These are phyloP conservation scores for Diaporthe australafricana DNA, from an alignment of 2,329 filamentous ascomycete species.

Conservation along the genomic window DNA sequence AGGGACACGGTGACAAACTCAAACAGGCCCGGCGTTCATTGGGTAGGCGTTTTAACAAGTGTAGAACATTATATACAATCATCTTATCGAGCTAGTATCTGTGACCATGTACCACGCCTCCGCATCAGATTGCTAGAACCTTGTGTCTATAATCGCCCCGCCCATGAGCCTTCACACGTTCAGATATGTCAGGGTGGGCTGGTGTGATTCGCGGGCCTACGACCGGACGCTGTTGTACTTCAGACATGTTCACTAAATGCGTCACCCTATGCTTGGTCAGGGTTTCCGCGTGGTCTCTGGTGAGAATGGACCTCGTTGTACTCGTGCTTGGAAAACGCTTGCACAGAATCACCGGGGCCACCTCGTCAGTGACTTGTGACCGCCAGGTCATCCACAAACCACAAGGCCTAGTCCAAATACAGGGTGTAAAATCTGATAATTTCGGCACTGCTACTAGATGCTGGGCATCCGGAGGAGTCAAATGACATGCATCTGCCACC, in stretches of 20 bases:
- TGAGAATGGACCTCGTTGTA: too few relatives aligned
- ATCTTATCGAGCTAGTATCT: background rate
- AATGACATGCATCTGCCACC: too few relatives aligned
- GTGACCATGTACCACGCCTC: background rate
- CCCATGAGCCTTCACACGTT: too few relatives aligned
- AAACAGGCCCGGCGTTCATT: slow-evolving; percentile 22
- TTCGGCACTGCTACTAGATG: too few relatives aligned
- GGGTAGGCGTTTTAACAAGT: slow-evolving; percentile 18
- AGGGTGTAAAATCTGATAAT: too few relatives aligned
- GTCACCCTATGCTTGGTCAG: too few relatives aligned
- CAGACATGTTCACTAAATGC: too few relatives aligned
- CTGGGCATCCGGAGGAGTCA: too few relatives aligned
- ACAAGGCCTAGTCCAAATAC: background rate
- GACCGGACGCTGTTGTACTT: too few relatives aligned
- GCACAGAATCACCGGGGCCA: background rate
- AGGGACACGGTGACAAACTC: slow-evolving; percentile 8
- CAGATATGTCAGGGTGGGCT: background rate
- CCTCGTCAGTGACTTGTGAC: background rate
- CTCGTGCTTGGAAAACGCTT: too few relatives aligned
- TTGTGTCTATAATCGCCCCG: background rate
- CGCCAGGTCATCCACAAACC: background rate
- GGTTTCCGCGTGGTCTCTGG: too few relatives aligned
- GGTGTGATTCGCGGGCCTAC: background rate
- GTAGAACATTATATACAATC: background rate
- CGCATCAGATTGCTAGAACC: too few relatives aligned